Conservation (phyloP, 2,329 filamentous ascomycete species). For the Claviceps digitariae region DNA sequence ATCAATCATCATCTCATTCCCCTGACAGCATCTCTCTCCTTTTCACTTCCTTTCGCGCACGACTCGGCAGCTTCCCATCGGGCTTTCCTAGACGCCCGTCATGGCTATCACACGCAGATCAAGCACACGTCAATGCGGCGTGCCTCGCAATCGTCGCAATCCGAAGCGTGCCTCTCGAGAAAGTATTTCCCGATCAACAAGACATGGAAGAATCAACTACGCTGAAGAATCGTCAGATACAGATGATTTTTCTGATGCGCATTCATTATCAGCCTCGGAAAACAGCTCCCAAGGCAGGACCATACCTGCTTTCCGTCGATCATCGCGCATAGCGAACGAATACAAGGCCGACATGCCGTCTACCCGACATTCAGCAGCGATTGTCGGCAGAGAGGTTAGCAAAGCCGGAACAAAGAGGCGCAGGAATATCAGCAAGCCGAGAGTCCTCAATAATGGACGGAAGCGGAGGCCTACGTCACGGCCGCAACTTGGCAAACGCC, state of each 20-base stretch:
- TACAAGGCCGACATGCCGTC: background rate
- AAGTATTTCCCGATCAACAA: slow-evolving; percentile 3
- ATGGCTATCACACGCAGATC: slow-evolving; percentile 18
- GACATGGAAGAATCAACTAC: slow-evolving; percentile 4
- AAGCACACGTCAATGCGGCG: background rate
- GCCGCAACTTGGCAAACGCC: slow-evolving; percentile 7
- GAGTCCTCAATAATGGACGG: slow-evolving; percentile 3
- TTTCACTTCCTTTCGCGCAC: background rate
- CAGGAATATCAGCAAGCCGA: background rate
- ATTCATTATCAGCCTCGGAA: background rate
- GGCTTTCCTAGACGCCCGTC: background rate
- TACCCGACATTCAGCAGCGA: background rate
- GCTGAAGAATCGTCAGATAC: slow-evolving; percentile 2
- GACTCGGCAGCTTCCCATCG: background rate
- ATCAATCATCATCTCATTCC: background rate
- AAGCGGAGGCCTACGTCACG: slow-evolving; percentile 9
- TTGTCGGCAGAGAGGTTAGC: no score
- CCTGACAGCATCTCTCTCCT: background rate
- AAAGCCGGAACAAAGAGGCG: background rate
- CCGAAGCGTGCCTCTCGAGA: slow-evolving; percentile 9
- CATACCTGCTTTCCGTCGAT: background rate
- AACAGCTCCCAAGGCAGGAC: background rate
- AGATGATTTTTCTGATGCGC: background rate
- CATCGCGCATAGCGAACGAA: background rate
- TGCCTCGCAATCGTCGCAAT: slow-evolving; percentile 11